Conservation (phyloP, 306 rosid genomes). For the Cyamopsis tetragonoloba region DNA sequence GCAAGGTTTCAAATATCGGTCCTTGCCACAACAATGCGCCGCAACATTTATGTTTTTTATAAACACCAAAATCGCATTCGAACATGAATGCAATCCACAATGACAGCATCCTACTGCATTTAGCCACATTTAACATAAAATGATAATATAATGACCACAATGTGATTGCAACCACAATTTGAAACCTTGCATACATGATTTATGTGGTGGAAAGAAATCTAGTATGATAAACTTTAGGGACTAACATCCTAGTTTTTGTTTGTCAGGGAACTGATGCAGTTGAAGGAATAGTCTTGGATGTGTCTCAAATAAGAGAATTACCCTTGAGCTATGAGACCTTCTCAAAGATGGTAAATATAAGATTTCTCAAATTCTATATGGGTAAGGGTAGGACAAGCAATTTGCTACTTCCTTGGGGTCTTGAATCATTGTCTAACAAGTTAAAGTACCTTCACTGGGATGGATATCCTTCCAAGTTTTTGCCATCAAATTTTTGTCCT, state of each 20-base stretch:
- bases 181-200: too few relatives aligned
- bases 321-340: background rate
- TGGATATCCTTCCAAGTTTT: constrained; percentile 23
- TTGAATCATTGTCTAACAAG: constrained; percentile 16
- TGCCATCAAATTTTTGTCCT: constrained; percentile 13
- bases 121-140: too few relatives aligned
- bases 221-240: background rate
- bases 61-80: too few relatives aligned
- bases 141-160: too few relatives aligned
- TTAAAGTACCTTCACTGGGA: constrained; percentile 10
- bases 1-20: too few relatives aligned
- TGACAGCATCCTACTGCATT: too few relatives aligned
- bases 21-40: too few relatives aligned
- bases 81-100: too few relatives aligned
- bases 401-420: background rate
- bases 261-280: constrained; percentile 23
- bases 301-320: constrained; percentile 7
- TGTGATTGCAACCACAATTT: too few relatives aligned
- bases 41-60: too few relatives aligned
- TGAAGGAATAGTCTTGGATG: constrained; percentile 17
- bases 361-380: constrained; percentile 13
- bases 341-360: constrained; percentile 14
- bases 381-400: background rate
- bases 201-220: background rate
- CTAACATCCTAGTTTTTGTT: background rate